phyloP scores from a whole-genome alignment of 2,329 filamentous ascomycete species.

The Amesomyces nigricolor region DNA sequence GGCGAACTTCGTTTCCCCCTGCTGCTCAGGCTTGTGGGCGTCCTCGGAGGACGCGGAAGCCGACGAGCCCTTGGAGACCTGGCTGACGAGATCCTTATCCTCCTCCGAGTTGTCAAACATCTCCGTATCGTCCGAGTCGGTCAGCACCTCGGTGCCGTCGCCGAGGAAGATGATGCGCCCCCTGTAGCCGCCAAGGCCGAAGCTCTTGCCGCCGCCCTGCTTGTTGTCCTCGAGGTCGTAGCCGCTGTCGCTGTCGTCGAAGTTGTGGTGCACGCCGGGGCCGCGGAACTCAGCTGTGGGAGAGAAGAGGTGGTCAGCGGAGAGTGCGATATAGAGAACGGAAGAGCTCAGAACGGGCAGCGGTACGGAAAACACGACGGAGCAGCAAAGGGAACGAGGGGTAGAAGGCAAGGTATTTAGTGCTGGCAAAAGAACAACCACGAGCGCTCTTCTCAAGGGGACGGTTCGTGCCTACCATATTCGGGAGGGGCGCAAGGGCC shows the following conservation, averaged over 20 bases:
- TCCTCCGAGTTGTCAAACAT: conserved; percentile 88
- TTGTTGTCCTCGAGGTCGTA: conserved; percentile 71
- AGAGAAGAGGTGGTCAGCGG: conserved; percentile 25
- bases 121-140: conserved; percentile 82
- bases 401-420: conserved; percentile 12
- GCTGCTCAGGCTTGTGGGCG: background rate
- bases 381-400: background rate
- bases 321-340: conserved; percentile 13
- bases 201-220: conserved; percentile 46
- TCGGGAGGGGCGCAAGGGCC: conserved; percentile 97
- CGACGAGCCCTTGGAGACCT: conserved; percentile 62
- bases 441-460: conserved; percentile 18
- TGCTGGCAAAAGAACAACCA: conserved; percentile 1
- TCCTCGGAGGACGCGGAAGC: conserved; percentile 5
- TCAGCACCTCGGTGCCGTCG: conserved; percentile 88
- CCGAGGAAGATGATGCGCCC: conserved; percentile 92
- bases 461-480: conserved; percentile 77
- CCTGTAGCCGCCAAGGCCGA: conserved; percentile 64
- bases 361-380: conserved; percentile 2
- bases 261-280: conserved; percentile 74
- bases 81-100: conserved; percentile 78
- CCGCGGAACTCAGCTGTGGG: conserved; percentile 74
- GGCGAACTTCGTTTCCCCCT: conserved; percentile 1
- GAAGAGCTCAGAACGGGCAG: background rate
- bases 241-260: conserved; percentile 71